These are phyloP conservation scores for Citrus medica DNA, from an alignment of 345 rosid species.

Conservation along the genomic window DNA sequence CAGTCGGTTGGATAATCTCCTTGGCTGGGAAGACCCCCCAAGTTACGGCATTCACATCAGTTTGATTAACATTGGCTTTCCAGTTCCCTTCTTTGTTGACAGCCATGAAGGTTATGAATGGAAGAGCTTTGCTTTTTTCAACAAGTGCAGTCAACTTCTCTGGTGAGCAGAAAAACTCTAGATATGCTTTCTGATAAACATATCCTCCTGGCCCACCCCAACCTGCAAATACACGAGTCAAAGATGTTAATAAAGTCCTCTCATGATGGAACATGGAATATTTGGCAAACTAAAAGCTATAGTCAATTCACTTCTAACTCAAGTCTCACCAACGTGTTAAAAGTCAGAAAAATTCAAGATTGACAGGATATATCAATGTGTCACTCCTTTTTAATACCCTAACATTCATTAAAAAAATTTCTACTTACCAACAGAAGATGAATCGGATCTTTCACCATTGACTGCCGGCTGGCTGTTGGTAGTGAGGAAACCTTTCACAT, in stretches of 20 bases:
- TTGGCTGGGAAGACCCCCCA: slow-evolving; percentile 97
- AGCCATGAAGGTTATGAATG: slow-evolving; percentile 65
- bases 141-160: slow-evolving; percentile 61
- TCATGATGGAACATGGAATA: neutral
- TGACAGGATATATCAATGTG: neutral
- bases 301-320: neutral
- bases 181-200: slow-evolving; percentile 91
- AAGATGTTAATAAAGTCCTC: neutral
- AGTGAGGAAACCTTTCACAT: slow-evolving; percentile 83
- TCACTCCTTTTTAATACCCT: neutral
- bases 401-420: neutral
- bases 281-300: neutral
- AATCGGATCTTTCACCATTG: slow-evolving; percentile 80
- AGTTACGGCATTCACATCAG: slow-evolving; percentile 83
- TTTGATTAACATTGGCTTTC: slow-evolving; percentile 47
- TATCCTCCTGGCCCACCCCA: slow-evolving; percentile 99
- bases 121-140: slow-evolving; percentile 61
- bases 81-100: slow-evolving; percentile 60
- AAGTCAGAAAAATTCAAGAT: neutral
- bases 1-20: slow-evolving; percentile 89
- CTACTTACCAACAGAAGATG: slow-evolving; percentile 71
- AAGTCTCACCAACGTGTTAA: neutral
- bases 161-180: slow-evolving; percentile 91
- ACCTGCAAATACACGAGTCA: slow-evolving; percentile 42
- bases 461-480: slow-evolving; percentile 98